Conservation (phyloP, 2,329 filamentous ascomycete species). For the Emergomyces africanus region DNA sequence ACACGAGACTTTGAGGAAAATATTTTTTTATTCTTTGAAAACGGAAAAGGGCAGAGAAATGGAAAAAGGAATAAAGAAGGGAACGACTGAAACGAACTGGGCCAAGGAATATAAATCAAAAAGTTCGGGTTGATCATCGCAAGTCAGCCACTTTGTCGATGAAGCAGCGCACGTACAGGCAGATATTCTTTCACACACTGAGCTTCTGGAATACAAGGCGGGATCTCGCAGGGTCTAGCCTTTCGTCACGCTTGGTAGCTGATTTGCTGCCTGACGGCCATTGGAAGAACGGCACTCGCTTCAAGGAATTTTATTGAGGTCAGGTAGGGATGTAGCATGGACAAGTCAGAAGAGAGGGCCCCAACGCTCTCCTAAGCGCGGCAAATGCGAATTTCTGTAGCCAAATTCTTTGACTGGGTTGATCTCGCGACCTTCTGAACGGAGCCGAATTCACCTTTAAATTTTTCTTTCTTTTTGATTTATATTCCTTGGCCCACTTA, state of each 20-base stretch:
- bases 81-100: not conserved
- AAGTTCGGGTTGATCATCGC: not conserved
- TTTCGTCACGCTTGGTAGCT: slow-evolving; percentile 4
- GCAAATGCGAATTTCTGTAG: not conserved
- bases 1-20: not conserved
- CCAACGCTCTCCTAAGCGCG: not conserved
- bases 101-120: not conserved
- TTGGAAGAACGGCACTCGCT: not conserved
- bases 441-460: not conserved
- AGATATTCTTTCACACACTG: not conserved
- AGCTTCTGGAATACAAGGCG: slow-evolving; percentile 5
- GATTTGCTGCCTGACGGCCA: not conserved
- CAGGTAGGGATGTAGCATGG: not conserved
- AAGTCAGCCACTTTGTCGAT: not conserved
- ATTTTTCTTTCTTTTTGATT: not conserved
- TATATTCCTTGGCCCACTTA: too few species aligned
- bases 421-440: not conserved
- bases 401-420: not conserved
- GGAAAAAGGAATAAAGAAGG: not conserved
- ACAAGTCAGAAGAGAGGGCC: not conserved
- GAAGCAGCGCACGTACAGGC: not conserved
- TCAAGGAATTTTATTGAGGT: not conserved
- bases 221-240: slow-evolving; percentile 11
- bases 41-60: not conserved
- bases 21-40: not conserved